Conservation (phyloP, 2,329 filamentous ascomycete genomes). For the Paecilomyces fulvus region DNA sequence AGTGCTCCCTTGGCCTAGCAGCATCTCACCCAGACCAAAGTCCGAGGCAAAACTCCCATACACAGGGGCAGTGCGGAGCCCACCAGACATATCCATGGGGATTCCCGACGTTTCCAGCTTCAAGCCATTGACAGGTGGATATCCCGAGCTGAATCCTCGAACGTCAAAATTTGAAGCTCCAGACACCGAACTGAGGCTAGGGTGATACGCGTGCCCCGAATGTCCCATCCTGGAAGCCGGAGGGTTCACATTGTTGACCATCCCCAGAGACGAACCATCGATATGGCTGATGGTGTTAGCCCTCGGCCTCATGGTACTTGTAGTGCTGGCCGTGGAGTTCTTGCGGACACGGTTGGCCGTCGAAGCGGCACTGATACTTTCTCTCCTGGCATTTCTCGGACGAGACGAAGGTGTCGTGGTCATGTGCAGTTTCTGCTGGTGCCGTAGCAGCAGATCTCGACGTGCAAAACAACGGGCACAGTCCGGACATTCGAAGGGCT, state of each 20-base stretch:
- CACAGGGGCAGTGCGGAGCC: conserved; percentile 70
- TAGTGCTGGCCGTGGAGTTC: conserved; percentile 67
- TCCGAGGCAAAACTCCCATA: conserved; percentile 58
- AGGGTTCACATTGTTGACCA: conserved; percentile 34
- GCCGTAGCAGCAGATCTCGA: conserved; percentile 79
- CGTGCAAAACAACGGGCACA: conserved; percentile 92
- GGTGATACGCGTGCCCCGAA: conserved; percentile 57
- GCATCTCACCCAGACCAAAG: conserved; percentile 60
- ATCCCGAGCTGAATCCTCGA: conserved; percentile 52
- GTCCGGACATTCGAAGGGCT: conserved; percentile 95
- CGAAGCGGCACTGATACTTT: conserved; percentile 69
- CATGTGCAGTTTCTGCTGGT: conserved; percentile 98
- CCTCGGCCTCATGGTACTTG: conserved; percentile 65
- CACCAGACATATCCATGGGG: conserved; percentile 56
- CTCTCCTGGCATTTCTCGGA: conserved; percentile 71
- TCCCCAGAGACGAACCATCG: conserved; percentile 65
- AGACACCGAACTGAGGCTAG: conserved; percentile 61
- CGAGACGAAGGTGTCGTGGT: conserved; percentile 79
- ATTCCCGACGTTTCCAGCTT: conserved; percentile 75
- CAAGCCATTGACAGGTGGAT: conserved; percentile 55
- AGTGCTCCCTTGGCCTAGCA: conserved; percentile 58
- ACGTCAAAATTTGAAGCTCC: conserved; percentile 51
- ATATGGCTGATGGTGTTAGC: conserved; percentile 96
- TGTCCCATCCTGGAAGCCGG: conserved; percentile 18
- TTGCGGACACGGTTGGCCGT: conserved; percentile 73